phyloP scores from a whole-genome alignment of 495 filamentous ascomycete species.

The Tuber calosporum region DNA sequence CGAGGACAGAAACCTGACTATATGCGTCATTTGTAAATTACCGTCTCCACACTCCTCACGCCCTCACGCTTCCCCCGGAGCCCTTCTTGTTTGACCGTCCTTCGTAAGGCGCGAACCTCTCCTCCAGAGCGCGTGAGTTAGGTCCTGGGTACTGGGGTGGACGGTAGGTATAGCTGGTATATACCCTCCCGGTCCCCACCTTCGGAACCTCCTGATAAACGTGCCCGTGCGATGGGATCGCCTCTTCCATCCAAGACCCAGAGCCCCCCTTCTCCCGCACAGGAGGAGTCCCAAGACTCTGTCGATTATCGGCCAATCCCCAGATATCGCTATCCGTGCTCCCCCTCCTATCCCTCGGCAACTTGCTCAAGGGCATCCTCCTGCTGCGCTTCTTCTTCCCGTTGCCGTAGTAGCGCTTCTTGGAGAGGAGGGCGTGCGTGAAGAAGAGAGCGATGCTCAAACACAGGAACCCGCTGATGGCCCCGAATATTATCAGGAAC shows the following conservation, averaged over 20 bases:
- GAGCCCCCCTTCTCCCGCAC: neutral
- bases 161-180: neutral
- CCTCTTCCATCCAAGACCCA: neutral
- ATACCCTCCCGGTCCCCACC: neutral
- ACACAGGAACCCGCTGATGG: neutral
- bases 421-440: neutral
- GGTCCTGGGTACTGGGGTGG: neutral
- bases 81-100: neutral
- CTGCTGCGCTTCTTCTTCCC: neutral
- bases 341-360: neutral
- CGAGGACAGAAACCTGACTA: too few species aligned
- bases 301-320: neutral
- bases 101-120: neutral
- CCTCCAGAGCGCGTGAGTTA: neutral
- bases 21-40: too few species aligned
- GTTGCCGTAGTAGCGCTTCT: neutral
- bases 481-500: neutral
- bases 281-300: neutral
- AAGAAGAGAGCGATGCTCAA: neutral
- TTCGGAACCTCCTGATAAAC: neutral
- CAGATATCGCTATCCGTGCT: neutral
- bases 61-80: neutral
- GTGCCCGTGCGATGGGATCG: neutral
- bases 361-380: neutral
- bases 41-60: neutral